Evolutionary conservation across 2,329 filamentous ascomycete genomes (phyloP), one percentile per base, ranked within the genome.

Genomic region (Aspergillus japonicus): DNA sequence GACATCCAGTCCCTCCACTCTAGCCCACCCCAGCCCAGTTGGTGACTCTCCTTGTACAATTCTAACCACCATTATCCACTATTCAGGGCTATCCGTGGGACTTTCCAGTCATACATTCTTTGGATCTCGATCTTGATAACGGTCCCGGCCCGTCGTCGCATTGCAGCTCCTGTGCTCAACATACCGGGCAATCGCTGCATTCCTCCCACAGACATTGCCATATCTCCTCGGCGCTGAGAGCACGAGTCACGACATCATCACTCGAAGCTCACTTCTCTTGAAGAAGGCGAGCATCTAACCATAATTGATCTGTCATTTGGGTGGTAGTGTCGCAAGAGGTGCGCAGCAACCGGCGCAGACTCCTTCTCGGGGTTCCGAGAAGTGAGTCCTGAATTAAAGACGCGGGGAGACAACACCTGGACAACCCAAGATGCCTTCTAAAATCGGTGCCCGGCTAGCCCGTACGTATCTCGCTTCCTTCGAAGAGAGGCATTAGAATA

Each of bases 361-460:
- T 76, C 74, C 73, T 77, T 75, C 72, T 75, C 74, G 74, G 73
- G 64, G 69, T 50, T 14, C 71, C 74, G 75, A 76, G 75, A 72
- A 76, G 75, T 62, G 75, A 77, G 75, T 65, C 62, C 52, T 58
- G 56, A 61, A 54, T 54, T 56, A 57, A 54, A 62, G 57, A 62
- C 53, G 53, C 47, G 47, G 62, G 51, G 23, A 52, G 47, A 58
- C 47, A 33, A 53, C 47, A 51, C 60, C 55, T 55, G 62, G 29
- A 48, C 61, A 49, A 23, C 56, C 52, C 65, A 64, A 62, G 50
- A 75, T 75, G 73, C 66, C 72, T 44, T 47, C 66, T 48, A 59
- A 62, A 62, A 71, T 77, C 56, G 64, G 64, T 14, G 67, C 67
- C 62, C 73, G 71, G 68, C 72, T 74, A 69, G 68, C 66, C 66